Evolutionary conservation across 192 early-diverging fungal genomes (phyloP).

Genomic region (Geosiphon pyriformis): DNA sequence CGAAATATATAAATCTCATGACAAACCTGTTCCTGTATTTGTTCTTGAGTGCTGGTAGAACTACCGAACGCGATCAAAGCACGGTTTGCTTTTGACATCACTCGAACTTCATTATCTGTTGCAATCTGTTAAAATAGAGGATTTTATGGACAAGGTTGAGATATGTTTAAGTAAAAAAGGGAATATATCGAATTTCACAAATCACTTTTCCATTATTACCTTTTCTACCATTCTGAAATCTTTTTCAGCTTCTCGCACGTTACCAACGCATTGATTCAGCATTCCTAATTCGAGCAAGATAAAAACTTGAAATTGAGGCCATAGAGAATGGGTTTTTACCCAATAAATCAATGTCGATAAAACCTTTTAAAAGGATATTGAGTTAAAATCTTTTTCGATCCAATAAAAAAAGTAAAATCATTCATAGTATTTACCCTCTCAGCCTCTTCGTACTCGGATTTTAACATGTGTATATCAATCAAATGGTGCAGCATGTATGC

Average conservation of each 20-base stretch:
- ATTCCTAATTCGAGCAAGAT: constrained; percentile 13
- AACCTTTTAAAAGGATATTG: constrained; percentile 27
- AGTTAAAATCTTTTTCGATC: constrained; percentile 25
- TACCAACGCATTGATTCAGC: constrained; percentile 21
- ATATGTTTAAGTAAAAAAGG: neutral
- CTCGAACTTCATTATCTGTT: neutral
- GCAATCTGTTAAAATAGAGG: neutral
- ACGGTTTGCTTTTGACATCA: constrained; percentile 10
- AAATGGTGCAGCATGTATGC: constrained; percentile 20
- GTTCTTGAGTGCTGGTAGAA: neutral
- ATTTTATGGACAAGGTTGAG: neutral
- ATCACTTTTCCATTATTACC: neutral
- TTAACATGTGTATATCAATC: constrained; percentile 13
- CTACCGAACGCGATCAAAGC: constrained; percentile 8
- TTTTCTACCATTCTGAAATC: constrained; percentile 12
- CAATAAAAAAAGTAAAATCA: constrained; percentile 26
- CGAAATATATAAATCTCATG: neutral
- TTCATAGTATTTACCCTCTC: constrained; percentile 23
- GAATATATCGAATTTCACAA: neutral
- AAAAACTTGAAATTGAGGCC: constrained; percentile 16
- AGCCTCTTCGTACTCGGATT: constrained; percentile 14
- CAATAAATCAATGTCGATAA: constrained; percentile 27
- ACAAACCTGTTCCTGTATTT: neutral
- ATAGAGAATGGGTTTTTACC: constrained; percentile 10
- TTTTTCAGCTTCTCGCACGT: constrained; percentile 2